Evolutionary conservation across 2,329 filamentous ascomycete genomes (phyloP), one percentile per base, ranked within the genome.

Genomic region (Aaosphaeria arxii): DNA sequence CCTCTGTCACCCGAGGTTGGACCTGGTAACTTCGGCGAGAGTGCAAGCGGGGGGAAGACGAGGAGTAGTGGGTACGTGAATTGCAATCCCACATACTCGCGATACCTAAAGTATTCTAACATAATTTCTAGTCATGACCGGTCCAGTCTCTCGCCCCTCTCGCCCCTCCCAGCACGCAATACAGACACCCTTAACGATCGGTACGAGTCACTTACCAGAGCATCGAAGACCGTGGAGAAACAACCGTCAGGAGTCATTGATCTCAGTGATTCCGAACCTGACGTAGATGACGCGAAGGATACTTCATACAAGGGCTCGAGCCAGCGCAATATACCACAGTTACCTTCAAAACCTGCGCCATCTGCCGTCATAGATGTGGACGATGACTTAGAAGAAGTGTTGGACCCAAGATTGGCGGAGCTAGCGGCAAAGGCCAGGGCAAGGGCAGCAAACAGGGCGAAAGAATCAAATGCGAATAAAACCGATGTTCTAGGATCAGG

Each of bases 361-460:
- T 40, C 50, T 9, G 24, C 39, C 39, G 17, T 24, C 17, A 28
- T 40, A 40, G 39, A 11, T 29, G n/a, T 9, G 2, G 48, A 61
- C 5, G 63, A 69, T 5, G 63, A 70, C 5, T 49, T 62, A 6
- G 62, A 69, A 32, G 66, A 71, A 48, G 55, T 59, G 2, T 55
- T 63, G 13, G 64, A 69, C 28, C 57, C 64, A 5, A 48, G 49
- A 11, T 43, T 67, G 6, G 63, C 59, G n/a, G 63, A 56, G 13
- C 48, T 70, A 6, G 58, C 56, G 38, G 59, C 61, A 6, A 55
- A 56, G 45, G 63, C 39, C 39, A 9, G 33, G 9, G 63, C 59
- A 17, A 61, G 56, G 13, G 46, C 69, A 6, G 57, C 55, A 39
- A 58, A 60, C 7, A 55, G 54, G 44, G 63, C 63, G 7, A 54